Base-by-base conservation (phyloP, 2,329 filamentous ascomycete species). In the Mycosphaerella arachidis region DNA sequence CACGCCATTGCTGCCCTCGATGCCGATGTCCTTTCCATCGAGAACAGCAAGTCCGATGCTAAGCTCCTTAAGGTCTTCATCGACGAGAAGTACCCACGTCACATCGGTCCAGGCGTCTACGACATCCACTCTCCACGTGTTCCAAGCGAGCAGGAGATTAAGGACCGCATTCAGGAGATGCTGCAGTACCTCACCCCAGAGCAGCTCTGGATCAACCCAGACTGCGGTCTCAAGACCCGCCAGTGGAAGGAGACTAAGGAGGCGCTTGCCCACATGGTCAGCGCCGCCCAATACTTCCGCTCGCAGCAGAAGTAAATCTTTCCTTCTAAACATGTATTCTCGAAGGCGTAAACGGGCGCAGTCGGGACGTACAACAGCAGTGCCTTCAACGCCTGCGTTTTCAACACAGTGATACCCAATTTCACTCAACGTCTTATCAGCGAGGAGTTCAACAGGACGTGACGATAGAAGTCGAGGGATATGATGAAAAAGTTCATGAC, bases 11-110 rank as follows among this genome's bases (percentile, higher is more conserved):
- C 94, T 67, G 93, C 94, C 63, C 89, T 99, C 67, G 94, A 99
- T 77, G 93, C 94, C 66, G 94, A 99, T 80, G 94, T 99, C 66
- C 88, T 99, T 73, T 96, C 91, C 75, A 99, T 99, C 72, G 94
- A 99, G 89, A 99, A 99, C 91, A 95, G 90, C 89, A 99, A 99
- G 89, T 96, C 91, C 72, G 94, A 99, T 74, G 94, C 94, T 76
- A 99, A 99, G 89, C 88, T 99, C 70, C 89, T 99, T 76, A 90
- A 93, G 82, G 94, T 99, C 79, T 99, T 99, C 76, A 91, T 97
- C 71, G 93, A 97, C 78, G 90, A 94, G 81, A 90, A 88, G 63
- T 97, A 97, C 84, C 93, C 92, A 70, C 91, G 93, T 74, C 93
- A 99, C 85, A 99, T 99, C 72, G 94, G 94, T 67, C 94, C 94